A percentile compares a stretch with the other conserved stretches of the same genome.
Evolutionary conservation across 805 yeast genomes (phyloP).

Genomic region (Osmozyma mogii): DNA sequence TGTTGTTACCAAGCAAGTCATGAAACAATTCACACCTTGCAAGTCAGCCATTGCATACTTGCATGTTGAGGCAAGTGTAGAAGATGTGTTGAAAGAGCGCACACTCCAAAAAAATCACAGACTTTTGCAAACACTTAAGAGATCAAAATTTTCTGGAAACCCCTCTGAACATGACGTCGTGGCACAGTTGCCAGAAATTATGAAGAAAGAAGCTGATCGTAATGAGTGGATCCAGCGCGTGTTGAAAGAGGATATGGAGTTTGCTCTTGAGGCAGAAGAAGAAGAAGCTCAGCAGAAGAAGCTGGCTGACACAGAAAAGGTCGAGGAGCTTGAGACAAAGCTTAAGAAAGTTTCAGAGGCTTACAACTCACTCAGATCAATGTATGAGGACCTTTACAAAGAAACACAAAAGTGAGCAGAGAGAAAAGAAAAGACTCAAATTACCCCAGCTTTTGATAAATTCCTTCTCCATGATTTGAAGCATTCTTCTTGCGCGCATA

Average conservation of each 20-base stretch:
- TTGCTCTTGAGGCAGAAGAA: too few species aligned
- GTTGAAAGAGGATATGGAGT: slow-evolving; percentile 44
- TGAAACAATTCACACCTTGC: slow-evolving; percentile 44
- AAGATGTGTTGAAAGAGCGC: slow-evolving; percentile 9
- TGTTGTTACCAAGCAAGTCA: slow-evolving; percentile 58
- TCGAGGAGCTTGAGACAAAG: slow-evolving; percentile 35
- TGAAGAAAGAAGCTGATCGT: slow-evolving; percentile 27
- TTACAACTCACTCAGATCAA: slow-evolving; percentile 47
- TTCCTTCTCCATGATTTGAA: background rate
- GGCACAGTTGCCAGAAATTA: slow-evolving; percentile 24
- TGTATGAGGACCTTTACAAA: slow-evolving; percentile 50
- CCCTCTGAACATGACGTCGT: slow-evolving; percentile 38
- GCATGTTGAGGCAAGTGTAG: slow-evolving; percentile 15
- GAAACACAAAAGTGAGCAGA: slow-evolving; percentile 34
- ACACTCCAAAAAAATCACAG: slow-evolving; percentile 29
- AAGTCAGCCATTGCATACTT: slow-evolving; percentile 28
- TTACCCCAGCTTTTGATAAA: too few species aligned
- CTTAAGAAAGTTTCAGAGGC: slow-evolving; percentile 47
- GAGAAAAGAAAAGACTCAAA: background rate
- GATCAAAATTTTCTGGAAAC: slow-evolving; percentile 41
- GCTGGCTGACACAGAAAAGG: slow-evolving; percentile 11
- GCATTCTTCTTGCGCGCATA: slow-evolving; percentile 7
- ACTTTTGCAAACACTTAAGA: slow-evolving; percentile 56
- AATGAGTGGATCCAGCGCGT: slow-evolving; percentile 43
- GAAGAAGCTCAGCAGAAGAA: slow-evolving; percentile 1